A percentile compares a stretch with the other conserved stretches of the same genome.
Evolutionary conservation across 331 rosid species (phyloP).

Genomic region (Quercus lobata): DNA sequence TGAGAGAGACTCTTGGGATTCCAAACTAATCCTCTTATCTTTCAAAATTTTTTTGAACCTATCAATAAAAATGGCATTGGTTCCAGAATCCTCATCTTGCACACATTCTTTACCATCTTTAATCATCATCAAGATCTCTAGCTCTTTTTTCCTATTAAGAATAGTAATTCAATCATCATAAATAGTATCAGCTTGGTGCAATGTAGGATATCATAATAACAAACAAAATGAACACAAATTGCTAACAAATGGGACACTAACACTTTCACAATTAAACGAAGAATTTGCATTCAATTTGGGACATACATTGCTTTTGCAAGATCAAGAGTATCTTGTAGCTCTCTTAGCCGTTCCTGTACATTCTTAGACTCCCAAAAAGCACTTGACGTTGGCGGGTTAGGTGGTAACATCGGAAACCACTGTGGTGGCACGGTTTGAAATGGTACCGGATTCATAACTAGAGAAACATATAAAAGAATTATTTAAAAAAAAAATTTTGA

Average conservation of each 20-base stretch:
- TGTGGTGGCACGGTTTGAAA: slow-evolving; percentile 39
- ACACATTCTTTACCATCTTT: slow-evolving; percentile 38
- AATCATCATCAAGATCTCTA: slow-evolving; percentile 28
- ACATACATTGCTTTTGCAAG: slow-evolving; percentile 67
- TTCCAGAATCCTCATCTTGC: slow-evolving; percentile 28
- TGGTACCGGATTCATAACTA: slow-evolving; percentile 45
- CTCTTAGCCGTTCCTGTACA: slow-evolving; percentile 41
- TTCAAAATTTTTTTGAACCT: slow-evolving; percentile 34
- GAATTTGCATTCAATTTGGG: neutral
- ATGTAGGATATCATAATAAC: neutral
- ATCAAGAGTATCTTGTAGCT: slow-evolving; percentile 60
- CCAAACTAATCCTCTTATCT: slow-evolving; percentile 45
- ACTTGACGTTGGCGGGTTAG: slow-evolving; percentile 52
- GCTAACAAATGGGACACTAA: neutral
- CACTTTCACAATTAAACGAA: neutral
- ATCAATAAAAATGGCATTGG: slow-evolving; percentile 21
- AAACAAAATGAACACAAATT: neutral
- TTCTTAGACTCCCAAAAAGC: slow-evolving; percentile 66
- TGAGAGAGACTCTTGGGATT: slow-evolving; percentile 54
- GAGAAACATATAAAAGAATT: neutral
- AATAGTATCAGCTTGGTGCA: no score
- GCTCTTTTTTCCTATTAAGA: slow-evolving; percentile 44
- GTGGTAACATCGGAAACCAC: slow-evolving; percentile 48
- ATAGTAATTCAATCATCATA: neutral
- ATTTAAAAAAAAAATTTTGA: neutral